Percentiles rank a stretch among this genome's conserved stretches.
Conservation (phyloP, 352 stramenopile species). For the Elongisporangium anandrum region DNA sequence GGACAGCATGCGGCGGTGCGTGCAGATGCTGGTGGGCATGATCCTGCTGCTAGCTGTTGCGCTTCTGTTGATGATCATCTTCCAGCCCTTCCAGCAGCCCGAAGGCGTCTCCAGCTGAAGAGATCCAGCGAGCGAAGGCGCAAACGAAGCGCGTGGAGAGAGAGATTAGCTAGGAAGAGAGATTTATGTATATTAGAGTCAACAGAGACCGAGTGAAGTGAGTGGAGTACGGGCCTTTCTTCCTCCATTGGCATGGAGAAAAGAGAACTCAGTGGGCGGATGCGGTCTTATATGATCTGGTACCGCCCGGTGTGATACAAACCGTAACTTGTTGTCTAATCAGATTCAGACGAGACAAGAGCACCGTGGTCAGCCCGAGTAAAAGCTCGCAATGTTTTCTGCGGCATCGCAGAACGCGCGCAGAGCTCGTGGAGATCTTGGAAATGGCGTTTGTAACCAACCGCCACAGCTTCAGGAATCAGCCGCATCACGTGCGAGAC, state of each 20-base stretch:
- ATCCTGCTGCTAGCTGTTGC: conserved; percentile 60
- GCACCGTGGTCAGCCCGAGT: background rate
- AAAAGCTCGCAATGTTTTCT: background rate
- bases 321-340: background rate
- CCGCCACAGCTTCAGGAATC: background rate
- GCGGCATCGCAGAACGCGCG: background rate
- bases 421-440: background rate
- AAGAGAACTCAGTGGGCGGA: background rate
- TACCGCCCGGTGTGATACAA: background rate
- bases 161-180: background rate
- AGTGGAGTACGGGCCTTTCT: background rate
- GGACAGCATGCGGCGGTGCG: conserved; percentile 62
- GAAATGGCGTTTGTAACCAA: background rate
- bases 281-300: background rate
- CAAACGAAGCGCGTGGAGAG: background rate
- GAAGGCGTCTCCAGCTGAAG: background rate
- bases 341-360: background rate
- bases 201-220: background rate
- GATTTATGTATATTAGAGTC: conserved; percentile 1
- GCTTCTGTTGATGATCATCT: conserved; percentile 67
- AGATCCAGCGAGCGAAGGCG: background rate
- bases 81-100: conserved; percentile 24
- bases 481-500: background rate
- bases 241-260: background rate
- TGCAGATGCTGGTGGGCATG: conserved; percentile 70